These are phyloP conservation scores for Triangularia setosa DNA, from an alignment of 2,329 filamentous ascomycete genomes.

Conservation along the genomic window DNA sequence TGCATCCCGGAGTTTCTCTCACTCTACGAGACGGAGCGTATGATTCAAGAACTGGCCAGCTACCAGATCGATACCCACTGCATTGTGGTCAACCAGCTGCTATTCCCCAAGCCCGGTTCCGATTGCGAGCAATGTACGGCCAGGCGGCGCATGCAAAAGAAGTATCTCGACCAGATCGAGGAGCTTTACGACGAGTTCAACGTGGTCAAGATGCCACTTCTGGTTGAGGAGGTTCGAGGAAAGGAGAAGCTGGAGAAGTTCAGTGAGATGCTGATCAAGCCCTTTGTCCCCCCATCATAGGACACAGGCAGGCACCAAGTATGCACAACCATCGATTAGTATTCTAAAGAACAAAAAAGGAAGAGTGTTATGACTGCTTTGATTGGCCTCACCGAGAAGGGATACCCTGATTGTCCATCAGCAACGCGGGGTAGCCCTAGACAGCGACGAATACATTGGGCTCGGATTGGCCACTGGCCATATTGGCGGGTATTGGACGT, in stretches of 20 bases:
- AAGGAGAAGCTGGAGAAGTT: slow-evolving; percentile 93
- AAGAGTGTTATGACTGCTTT: not conserved
- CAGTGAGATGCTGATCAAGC: slow-evolving; percentile 76
- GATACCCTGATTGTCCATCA: not conserved
- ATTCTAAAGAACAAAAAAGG: not conserved
- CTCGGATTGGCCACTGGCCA: not conserved
- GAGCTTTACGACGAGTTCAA: slow-evolving; percentile 99
- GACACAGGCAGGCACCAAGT: not conserved
- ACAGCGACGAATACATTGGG: not conserved
- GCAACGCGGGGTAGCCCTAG: not conserved
- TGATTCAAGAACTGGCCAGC: slow-evolving; percentile 95
- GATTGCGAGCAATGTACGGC: slow-evolving; percentile 94
- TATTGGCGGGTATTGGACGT: not conserved
- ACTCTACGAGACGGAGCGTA: slow-evolving; percentile 97
- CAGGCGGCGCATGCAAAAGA: slow-evolving; percentile 96
- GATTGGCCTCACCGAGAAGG: not conserved
- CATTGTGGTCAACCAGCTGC: slow-evolving; percentile 96
- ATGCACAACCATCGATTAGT: not conserved
- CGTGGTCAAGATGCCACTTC: slow-evolving; percentile 94
- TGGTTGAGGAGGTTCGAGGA: slow-evolving; percentile 92
- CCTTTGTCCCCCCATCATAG: slow-evolving; percentile 62
- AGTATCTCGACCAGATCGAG: slow-evolving; percentile 97
- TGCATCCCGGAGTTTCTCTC: slow-evolving; percentile 97
- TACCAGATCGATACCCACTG: slow-evolving; percentile 95
- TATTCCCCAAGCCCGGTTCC: slow-evolving; percentile 83